These are phyloP conservation scores for Naganishia friedmannii DNA, from an alignment of 768 basidiomycete species.

Conservation along the genomic window DNA sequence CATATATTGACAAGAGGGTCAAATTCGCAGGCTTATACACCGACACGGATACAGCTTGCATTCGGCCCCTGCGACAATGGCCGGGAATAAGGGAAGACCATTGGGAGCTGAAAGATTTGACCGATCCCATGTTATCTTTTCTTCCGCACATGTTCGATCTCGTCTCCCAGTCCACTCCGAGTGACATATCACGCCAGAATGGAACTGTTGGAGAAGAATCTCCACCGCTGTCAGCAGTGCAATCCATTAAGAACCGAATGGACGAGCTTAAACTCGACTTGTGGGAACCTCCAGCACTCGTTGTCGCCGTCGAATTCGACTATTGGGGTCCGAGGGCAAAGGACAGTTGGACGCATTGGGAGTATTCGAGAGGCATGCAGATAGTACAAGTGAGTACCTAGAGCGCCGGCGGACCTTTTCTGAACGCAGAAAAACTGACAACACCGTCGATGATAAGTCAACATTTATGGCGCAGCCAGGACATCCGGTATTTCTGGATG, in stretches of 20 bases:
- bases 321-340: constrained; percentile 4
- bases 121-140: background rate
- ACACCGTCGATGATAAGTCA: no score
- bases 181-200: background rate
- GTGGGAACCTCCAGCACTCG: constrained; percentile 27
- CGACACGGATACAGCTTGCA: constrained; percentile 41
- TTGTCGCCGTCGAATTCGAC: constrained; percentile 39
- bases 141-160: background rate
- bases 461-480: no score
- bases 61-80: constrained; percentile 36
- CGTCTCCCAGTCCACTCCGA: background rate
- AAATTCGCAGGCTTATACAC: constrained; percentile 32
- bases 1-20: background rate
- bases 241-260: background rate
- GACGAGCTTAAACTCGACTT: constrained; percentile 5
- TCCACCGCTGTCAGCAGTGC: background rate
- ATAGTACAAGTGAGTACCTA: constrained; percentile 11
- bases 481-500: no score
- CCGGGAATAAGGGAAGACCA: constrained; percentile 13
- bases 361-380: constrained; percentile 37
- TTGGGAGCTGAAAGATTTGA: background rate
- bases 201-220: background rate
- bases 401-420: no score
- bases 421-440: no score
- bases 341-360: constrained; percentile 33